phyloP scores from a whole-genome alignment of 208 protist genomes.

The Ichthyophonus hoferi region DNA sequence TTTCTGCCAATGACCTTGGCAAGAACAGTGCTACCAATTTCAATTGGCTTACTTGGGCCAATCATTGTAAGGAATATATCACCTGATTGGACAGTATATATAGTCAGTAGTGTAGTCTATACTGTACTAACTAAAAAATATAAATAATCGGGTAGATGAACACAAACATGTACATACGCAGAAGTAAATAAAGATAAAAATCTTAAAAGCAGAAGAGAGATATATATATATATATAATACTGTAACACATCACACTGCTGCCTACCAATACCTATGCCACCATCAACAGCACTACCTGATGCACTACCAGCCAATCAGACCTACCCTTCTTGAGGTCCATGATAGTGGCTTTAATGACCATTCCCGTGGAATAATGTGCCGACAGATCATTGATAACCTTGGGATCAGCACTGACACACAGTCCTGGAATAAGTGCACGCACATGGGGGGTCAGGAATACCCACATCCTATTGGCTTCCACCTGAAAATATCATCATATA shows the following conservation, averaged over 20 bases:
- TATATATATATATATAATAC: too few relatives aligned
- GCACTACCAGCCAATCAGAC: too few relatives aligned
- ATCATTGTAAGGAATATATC: neutral
- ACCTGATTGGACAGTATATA: too few relatives aligned
- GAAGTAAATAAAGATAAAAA: too few relatives aligned
- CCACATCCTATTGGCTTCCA: neutral
- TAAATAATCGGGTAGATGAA: too few relatives aligned
- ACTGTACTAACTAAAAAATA: too few relatives aligned
- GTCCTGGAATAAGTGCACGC: neutral
- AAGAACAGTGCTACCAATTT: neutral
- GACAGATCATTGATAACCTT: neutral
- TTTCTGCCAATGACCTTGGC: neutral
- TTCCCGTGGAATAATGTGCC: neutral
- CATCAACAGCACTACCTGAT: too few relatives aligned
- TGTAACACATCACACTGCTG: too few relatives aligned
- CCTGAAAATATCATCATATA: conserved; percentile 1
- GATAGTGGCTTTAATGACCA: neutral
- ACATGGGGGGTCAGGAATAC: neutral
- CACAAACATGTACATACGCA: too few relatives aligned
- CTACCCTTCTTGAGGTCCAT: neutral
- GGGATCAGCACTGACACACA: neutral
- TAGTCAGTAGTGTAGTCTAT: too few relatives aligned
- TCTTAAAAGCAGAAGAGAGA: too few relatives aligned
- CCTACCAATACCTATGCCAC: too few relatives aligned
- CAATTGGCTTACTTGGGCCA: neutral